Conservation (phyloP, 768 basidiomycete species). For the Tulasnella sp. region DNA sequence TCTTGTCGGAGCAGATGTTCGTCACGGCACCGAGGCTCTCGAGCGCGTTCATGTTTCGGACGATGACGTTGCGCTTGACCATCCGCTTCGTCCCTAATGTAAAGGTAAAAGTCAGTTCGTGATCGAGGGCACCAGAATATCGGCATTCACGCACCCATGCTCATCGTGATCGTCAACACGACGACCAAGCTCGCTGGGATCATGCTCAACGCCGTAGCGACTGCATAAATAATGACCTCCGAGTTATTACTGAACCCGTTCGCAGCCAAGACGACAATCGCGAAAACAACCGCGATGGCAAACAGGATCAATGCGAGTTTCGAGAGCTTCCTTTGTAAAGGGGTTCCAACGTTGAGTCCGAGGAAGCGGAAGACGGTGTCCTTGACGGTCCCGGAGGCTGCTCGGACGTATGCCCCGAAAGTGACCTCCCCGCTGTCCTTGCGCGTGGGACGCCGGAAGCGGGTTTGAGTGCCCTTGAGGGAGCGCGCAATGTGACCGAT, state of each 20-base stretch:
- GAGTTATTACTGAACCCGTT: slow-evolving; percentile 15
- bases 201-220: slow-evolving; percentile 20
- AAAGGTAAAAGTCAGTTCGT: background rate
- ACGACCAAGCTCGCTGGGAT: slow-evolving; percentile 22
- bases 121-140: background rate
- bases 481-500: slow-evolving; percentile 24
- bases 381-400: slow-evolving; percentile 28
- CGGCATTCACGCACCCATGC: background rate
- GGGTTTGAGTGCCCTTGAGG: slow-evolving; percentile 24
- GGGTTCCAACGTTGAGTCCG: slow-evolving; percentile 23
- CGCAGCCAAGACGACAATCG: slow-evolving; percentile 19
- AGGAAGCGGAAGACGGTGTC: slow-evolving; percentile 31
- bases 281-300: slow-evolving; percentile 18
- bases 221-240: slow-evolving; percentile 20
- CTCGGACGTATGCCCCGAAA: slow-evolving; percentile 33
- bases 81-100: slow-evolving; percentile 36
- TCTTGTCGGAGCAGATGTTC: slow-evolving; percentile 45
- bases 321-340: slow-evolving; percentile 18
- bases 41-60: slow-evolving; percentile 42
- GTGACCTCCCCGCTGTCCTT: slow-evolving; percentile 16
- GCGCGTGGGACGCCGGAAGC: slow-evolving; percentile 17
- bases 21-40: slow-evolving; percentile 43
- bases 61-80: slow-evolving; percentile 35
- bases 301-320: slow-evolving; percentile 20
- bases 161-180: slow-evolving; percentile 40